phyloP scores from a whole-genome alignment of 495 filamentous ascomycete genomes.

The Letharia lupina region DNA sequence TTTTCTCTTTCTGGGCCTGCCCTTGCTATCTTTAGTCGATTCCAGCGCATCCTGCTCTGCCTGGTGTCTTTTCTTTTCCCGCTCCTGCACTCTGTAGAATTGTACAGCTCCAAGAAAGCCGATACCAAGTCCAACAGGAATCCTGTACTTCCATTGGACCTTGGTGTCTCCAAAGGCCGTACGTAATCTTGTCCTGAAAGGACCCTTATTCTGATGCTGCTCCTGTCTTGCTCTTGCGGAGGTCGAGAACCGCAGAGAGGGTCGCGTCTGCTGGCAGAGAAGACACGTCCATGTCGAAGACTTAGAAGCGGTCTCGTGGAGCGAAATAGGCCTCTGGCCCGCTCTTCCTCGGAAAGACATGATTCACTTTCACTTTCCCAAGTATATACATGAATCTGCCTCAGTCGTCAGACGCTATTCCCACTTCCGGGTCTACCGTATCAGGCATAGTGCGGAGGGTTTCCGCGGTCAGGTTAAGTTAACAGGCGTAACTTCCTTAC shows the following conservation, averaged over 20 bases:
- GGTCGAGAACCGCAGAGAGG: constrained; percentile 13
- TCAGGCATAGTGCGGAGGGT: too few species aligned
- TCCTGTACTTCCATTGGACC: constrained; percentile 82
- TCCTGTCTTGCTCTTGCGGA: constrained; percentile 30
- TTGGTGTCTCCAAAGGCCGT: constrained; percentile 63
- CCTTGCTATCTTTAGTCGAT: constrained; percentile 23
- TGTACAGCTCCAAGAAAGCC: constrained; percentile 77
- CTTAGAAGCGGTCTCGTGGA: too few species aligned
- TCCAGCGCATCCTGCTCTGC: constrained; percentile 43
- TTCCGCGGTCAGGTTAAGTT: too few species aligned
- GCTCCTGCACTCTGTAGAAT: constrained; percentile 63
- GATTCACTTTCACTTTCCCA: background rate
- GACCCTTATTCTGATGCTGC: constrained; percentile 40
- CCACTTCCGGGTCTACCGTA: too few species aligned
- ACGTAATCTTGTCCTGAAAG: constrained; percentile 55
- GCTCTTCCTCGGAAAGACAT: constrained; percentile 28
- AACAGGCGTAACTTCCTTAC: too few species aligned
- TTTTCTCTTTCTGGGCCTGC: constrained; percentile 53
- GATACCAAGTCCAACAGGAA: constrained; percentile 83
- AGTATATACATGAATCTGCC: background rate
- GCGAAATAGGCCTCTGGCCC: constrained; percentile 22
- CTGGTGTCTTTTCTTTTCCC: constrained; percentile 42
- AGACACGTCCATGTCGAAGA: constrained; percentile 11
- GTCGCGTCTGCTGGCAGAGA: constrained; percentile 12
- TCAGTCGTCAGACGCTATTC: too few species aligned